Evolutionary conservation across 805 yeast species (phyloP), one percentile per base, ranked within the genome.

Genomic region (Pichia exigua): DNA sequence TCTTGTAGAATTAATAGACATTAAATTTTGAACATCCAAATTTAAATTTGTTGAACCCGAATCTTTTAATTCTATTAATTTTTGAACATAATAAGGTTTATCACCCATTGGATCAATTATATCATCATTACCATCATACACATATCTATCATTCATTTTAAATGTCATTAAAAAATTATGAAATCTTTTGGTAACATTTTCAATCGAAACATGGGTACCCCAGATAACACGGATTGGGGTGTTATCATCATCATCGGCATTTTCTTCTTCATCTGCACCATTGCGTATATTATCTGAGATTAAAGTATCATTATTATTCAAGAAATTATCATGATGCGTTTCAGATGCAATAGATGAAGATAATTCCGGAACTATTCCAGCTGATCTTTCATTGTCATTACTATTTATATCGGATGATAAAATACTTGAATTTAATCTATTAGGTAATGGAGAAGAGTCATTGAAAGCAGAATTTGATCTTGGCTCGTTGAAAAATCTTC

Each of bases 151-250:
- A 62, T 83, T 85, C 69, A 77, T 71, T 65, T 89, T 87, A 74
- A 90, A 94, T 26, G 85, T 79, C 83, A 86, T 83, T 60, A 94
- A 71, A 59, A 94, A 94, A 57, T 83, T 83, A 57, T 95, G 76
- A 71, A 94, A 92, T 47, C 79, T 76, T 58, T 81, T 85, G 40
- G 87, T 78, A 59, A 94, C 84, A 63, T 94, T 97, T 62, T 82
- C 87, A 62, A 94, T 91, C 46, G 95, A 85, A 27, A 94, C 96
- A 64, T 92, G 90, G 1, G 99, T 94, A 69, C 99, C 99, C 99
- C 99, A 94, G 62, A 94, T 92, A 49, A 94, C 96, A 61, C 95
- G 78, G 24, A 83, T 81, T 0, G 96, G 95, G 57, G 86, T 96
- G 49, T 79, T 80, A 24, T 48, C 52, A 27, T 43, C 50, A 3